Conservation (phyloP, 2,329 filamentous ascomycete genomes). For the Tolypocladium album region DNA sequence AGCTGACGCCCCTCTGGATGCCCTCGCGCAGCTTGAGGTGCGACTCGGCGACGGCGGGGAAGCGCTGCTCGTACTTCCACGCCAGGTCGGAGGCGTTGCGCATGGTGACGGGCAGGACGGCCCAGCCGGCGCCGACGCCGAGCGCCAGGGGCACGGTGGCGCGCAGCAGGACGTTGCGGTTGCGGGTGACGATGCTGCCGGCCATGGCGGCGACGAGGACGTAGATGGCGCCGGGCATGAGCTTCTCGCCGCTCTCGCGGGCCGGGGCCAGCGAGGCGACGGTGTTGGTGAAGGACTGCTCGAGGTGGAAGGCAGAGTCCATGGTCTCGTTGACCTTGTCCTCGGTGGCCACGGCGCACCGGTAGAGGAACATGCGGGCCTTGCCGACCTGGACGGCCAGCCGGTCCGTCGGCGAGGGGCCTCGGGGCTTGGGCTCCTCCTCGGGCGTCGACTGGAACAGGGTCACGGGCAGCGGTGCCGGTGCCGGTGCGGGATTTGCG, state of each 20-base stretch:
- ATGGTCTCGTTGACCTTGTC: conserved; percentile 74
- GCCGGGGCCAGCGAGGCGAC: conserved; percentile 80
- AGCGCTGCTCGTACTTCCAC: conserved; percentile 88
- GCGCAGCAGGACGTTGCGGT: conserved; percentile 76
- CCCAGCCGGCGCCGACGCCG: conserved; percentile 73
- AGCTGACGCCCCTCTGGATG: conserved; percentile 58
- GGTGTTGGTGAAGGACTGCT: conserved; percentile 83
- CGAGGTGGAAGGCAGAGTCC: conserved; percentile 70
- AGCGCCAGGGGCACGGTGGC: conserved; percentile 67
- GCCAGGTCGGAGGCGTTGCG: conserved; percentile 74
- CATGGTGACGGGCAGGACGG: conserved; percentile 81
- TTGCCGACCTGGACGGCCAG: conserved; percentile 73
- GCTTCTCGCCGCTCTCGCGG: conserved; percentile 73
- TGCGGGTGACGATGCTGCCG: conserved; percentile 80
- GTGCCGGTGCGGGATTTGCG: conserved; percentile 15
- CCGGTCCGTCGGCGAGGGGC: conserved; percentile 78
- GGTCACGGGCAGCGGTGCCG: conserved; percentile 14
- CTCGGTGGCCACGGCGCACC: conserved; percentile 63
- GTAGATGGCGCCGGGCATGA: conserved; percentile 85
- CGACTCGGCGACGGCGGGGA: conserved; percentile 71
- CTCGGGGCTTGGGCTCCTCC: conserved; percentile 24
- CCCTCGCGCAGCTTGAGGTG: conserved; percentile 64
- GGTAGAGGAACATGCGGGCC: conserved; percentile 71
- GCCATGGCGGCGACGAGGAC: conserved; percentile 93
- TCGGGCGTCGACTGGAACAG: conserved; percentile 20